These are phyloP conservation scores for Hygrophoropsis aurantiaca DNA, from an alignment of 768 basidiomycete genomes.

Conservation along the genomic window DNA sequence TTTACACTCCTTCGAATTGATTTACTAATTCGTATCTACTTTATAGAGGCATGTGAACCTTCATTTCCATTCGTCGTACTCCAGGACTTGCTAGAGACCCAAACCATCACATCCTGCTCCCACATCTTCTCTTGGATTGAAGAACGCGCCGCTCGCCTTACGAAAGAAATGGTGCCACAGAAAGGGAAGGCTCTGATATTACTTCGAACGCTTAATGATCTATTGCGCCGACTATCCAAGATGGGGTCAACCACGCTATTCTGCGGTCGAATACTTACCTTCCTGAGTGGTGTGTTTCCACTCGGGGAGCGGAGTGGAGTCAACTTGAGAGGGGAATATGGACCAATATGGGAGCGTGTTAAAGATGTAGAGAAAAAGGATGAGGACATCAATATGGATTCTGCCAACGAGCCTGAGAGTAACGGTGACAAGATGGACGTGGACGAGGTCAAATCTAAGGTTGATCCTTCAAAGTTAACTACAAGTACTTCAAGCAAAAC, in stretches of 20 bases:
- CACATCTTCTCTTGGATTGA: constrained; percentile 91
- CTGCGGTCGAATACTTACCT: constrained; percentile 86
- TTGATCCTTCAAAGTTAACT: constrained; percentile 32
- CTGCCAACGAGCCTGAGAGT: constrained; percentile 29
- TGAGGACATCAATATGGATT: constrained; percentile 29
- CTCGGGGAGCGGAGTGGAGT: constrained; percentile 89
- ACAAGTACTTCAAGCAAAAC: constrained; percentile 47
- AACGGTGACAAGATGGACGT: constrained; percentile 61
- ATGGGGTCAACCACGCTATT: constrained; percentile 83
- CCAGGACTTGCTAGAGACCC: constrained; percentile 81
- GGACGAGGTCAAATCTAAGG: constrained; percentile 40
- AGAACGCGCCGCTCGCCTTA: constrained; percentile 64
- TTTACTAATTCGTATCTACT: constrained; percentile 3
- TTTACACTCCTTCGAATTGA: neutral
- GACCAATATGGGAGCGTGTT: constrained; percentile 74
- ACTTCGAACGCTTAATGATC: constrained; percentile 82
- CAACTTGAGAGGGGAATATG: constrained; percentile 86
- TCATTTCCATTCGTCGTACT: constrained; percentile 72
- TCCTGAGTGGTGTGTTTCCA: constrained; percentile 83
- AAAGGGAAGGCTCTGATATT: constrained; percentile 87
- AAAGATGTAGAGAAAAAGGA: constrained; percentile 37
- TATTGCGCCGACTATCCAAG: constrained; percentile 84
- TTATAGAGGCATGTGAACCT: constrained; percentile 72
- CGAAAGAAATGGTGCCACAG: constrained; percentile 76
- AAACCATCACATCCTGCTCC: constrained; percentile 83